Conservation (phyloP, 441 rosid genomes). For the Populus hybrid region DNA sequence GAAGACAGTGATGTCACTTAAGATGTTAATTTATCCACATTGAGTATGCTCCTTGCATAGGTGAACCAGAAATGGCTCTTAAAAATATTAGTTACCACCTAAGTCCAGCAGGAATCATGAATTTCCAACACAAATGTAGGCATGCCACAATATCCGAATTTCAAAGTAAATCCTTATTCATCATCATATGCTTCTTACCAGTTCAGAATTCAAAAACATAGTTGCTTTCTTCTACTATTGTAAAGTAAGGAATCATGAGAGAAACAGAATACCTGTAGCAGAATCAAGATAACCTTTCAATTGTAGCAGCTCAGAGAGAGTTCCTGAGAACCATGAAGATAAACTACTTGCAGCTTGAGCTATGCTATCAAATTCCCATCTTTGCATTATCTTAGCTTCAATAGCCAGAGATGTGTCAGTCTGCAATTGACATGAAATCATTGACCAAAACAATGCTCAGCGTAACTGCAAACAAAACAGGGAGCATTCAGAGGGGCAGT, state of each 20-base stretch:
- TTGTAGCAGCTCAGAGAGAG: slow-evolving; percentile 43
- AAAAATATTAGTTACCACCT: neutral
- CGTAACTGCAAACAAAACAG: slow-evolving; percentile 1
- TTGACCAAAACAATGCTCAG: slow-evolving; percentile 18
- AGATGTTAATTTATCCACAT: too few relatives aligned
- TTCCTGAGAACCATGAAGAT: slow-evolving; percentile 82
- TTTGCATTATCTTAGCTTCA: slow-evolving; percentile 84
- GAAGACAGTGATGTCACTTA: too few relatives aligned
- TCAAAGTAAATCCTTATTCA: neutral
- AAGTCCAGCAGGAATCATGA: neutral
- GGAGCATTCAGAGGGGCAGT: slow-evolving; percentile 20
- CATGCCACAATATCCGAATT: neutral
- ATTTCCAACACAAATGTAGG: neutral
- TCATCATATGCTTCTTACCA: neutral
- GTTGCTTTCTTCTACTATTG: neutral
- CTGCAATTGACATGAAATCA: slow-evolving; percentile 43
- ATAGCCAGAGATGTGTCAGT: slow-evolving; percentile 85
- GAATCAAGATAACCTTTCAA: slow-evolving; percentile 57
- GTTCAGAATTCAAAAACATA: neutral
- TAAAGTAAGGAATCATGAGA: slow-evolving; percentile 7
- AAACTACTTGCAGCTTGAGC: slow-evolving; percentile 61
- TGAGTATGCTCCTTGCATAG: too few relatives aligned
- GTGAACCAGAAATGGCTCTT: too few relatives aligned
- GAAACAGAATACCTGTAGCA: slow-evolving; percentile 46
- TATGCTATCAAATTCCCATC: slow-evolving; percentile 98